Base-by-base conservation (phyloP, 2,329 filamentous ascomycete genomes). In the Fusarium udum region DNA sequence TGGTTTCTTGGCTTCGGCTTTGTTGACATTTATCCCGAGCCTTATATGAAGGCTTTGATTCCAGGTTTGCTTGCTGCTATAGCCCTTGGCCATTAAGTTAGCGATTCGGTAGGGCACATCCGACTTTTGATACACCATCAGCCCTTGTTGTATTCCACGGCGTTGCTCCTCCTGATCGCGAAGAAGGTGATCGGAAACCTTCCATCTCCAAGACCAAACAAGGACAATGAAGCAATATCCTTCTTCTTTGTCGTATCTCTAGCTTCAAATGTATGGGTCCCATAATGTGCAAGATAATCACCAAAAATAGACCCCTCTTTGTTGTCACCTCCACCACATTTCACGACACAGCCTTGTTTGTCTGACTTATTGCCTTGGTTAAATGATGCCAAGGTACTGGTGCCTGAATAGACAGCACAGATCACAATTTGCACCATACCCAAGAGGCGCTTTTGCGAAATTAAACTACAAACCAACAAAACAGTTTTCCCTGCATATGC, bases 321-420 rank as follows among this genome's bases (percentile, higher is more conserved):
- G 32, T 37, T 32, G 39, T 43, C 59, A 46, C 34, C 37, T 51
- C 28, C 39, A 43, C 32, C 53, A 32, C 39, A 40, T 37, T 39
- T 43, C 37, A 61, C 32, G 51, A 18, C 66, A 71, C 58, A 73
- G 71, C 61, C 70, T 66, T 63, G 40, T 36, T 43, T 45, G n/a
- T 20, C n/a, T 34, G 32, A 28, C 42, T 40, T 43, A n/a, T 31
- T 24, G 40, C 15, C 40, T 39, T 52, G 43, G 15, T 43, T 22
- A 18, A 52, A 46, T 45, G 28, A 42, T 34, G 24, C 32, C 24
- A 48, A 42, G n/a, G 34, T 24, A 24, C 39, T 46, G 60, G 56
- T 22, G 49, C 48, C 52, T 61, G 31, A 56, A 51, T 26, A 48
- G 43, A 42, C 43, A 64, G 43, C 57, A 55, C 32, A 37, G 57